Evolutionary conservation across 176 grass and related monocot species (phyloP).

Genomic region (Pontederia paniculata): DNA sequence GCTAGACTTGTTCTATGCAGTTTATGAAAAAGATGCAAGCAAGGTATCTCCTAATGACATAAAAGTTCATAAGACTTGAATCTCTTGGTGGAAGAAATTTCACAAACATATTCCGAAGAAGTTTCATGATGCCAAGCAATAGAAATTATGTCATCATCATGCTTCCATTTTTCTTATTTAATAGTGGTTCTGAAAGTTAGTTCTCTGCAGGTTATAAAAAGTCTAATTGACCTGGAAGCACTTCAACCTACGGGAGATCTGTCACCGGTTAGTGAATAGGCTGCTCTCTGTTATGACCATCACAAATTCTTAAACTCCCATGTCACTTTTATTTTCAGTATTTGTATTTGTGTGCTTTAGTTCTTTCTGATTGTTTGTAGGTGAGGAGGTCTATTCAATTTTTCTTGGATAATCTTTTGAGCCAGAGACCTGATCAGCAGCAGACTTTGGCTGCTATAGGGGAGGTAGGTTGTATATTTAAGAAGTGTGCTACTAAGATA

Average conservation of each 20-base stretch:
- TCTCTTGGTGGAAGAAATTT: not conserved
- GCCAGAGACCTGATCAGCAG: slow-evolving; percentile 62
- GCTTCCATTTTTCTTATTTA: too few species aligned
- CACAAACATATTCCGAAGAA: not conserved
- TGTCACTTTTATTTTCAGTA: too few species aligned
- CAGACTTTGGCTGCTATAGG: slow-evolving; percentile 81
- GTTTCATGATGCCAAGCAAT: too few species aligned
- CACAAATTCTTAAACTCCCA: too few species aligned
- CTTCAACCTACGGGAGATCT: slow-evolving; percentile 87
- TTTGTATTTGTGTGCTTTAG: not conserved
- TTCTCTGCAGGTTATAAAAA: slow-evolving; percentile 61
- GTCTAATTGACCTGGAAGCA: slow-evolving; percentile 86
- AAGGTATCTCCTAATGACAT: slow-evolving; percentile 45
- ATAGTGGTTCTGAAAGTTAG: not conserved
- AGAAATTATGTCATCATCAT: too few species aligned
- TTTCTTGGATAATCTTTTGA: slow-evolving; percentile 86
- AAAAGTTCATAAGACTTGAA: not conserved
- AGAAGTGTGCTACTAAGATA: not conserved
- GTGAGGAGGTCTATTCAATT: slow-evolving; percentile 88
- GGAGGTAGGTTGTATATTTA: slow-evolving; percentile 42
- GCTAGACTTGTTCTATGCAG: slow-evolving; percentile 85
- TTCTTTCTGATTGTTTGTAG: slow-evolving; percentile 22
- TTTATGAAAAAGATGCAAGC: slow-evolving; percentile 91
- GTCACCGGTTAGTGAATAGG: slow-evolving; percentile 83
- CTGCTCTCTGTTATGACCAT: too few species aligned